Conservation (phyloP, 257 asterid genomes). For the Nicotiana knightiana region DNA sequence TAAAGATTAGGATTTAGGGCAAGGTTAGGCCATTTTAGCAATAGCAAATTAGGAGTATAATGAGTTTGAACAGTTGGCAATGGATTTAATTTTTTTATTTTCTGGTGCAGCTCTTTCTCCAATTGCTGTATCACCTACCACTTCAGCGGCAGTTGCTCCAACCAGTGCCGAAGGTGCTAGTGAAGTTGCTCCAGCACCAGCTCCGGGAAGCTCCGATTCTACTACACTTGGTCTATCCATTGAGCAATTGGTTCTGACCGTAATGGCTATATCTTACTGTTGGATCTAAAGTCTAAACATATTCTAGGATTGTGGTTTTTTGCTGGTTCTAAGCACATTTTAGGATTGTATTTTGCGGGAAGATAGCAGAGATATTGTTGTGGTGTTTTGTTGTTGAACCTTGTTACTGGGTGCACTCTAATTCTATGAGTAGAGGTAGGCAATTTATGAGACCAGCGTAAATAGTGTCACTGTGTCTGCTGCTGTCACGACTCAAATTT, state of each 20-base stretch:
- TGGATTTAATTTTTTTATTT: not conserved
- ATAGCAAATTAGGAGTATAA: too few relatives aligned
- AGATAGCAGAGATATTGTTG: not conserved
- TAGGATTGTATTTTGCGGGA: not conserved
- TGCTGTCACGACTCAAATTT: too few relatives aligned
- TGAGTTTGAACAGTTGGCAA: not conserved
- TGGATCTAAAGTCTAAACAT: conserved; percentile 49
- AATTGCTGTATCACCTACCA: conserved; percentile 34
- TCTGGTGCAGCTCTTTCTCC: conserved; percentile 50
- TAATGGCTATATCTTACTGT: conserved; percentile 15
- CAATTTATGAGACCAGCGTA: conserved; percentile 2
- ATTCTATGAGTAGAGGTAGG: not conserved
- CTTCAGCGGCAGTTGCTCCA: conserved; percentile 32
- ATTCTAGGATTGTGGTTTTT: not conserved
- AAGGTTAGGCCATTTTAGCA: too few relatives aligned
- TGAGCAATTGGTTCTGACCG: conserved; percentile 15
- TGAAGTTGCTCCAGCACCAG: conserved; percentile 37
- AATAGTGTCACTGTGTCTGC: not conserved
- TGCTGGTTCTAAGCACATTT: conserved; percentile 6
- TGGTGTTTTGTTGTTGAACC: not conserved
- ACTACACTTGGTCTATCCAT: conserved; percentile 19
- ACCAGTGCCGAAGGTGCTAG: conserved; percentile 17
- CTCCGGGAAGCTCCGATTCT: conserved; percentile 38
- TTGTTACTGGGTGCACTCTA: not conserved
- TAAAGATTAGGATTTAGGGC: too few relatives aligned